Evolutionary conservation across 306 rosid genomes (phyloP).

Genomic region (Trichosanthes cucumerina): DNA sequence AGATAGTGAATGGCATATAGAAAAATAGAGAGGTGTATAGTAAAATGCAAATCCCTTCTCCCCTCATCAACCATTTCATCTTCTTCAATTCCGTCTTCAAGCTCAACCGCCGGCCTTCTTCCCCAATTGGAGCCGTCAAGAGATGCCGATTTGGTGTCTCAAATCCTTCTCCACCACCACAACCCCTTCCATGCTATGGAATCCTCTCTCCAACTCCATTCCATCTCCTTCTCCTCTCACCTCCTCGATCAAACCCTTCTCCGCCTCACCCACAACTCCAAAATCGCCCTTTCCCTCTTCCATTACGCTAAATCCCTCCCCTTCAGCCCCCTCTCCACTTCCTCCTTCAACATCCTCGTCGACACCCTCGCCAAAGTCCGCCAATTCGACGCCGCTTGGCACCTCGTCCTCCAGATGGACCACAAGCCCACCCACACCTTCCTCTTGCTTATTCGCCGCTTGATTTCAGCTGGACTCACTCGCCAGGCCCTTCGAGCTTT

Average conservation of each 20-base stretch:
- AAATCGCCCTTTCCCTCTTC: constrained; percentile 73
- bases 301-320: constrained; percentile 57
- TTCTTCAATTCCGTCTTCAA: background rate
- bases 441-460: constrained; percentile 52
- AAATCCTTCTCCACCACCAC: constrained; percentile 64
- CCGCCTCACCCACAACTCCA: constrained; percentile 56
- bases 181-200: constrained; percentile 80
- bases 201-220: constrained; percentile 66
- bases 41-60: background rate
- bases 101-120: constrained; percentile 5
- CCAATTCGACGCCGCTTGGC: constrained; percentile 79
- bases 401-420: constrained; percentile 63
- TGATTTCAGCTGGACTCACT: constrained; percentile 60
- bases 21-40: background rate
- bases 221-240: constrained; percentile 45
- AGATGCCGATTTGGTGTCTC: constrained; percentile 47
- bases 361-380: constrained; percentile 63
- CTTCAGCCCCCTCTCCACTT: constrained; percentile 28
- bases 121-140: constrained; percentile 25
- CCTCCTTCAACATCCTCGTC: constrained; percentile 48
- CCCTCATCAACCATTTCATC: background rate
- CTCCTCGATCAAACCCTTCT: constrained; percentile 59
- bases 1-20: background rate
- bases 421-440: constrained; percentile 30
- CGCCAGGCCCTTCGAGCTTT: constrained; percentile 76